Evolutionary conservation across 2,329 filamentous ascomycete genomes (phyloP).

Genomic region (Rosellinia necatrix): DNA sequence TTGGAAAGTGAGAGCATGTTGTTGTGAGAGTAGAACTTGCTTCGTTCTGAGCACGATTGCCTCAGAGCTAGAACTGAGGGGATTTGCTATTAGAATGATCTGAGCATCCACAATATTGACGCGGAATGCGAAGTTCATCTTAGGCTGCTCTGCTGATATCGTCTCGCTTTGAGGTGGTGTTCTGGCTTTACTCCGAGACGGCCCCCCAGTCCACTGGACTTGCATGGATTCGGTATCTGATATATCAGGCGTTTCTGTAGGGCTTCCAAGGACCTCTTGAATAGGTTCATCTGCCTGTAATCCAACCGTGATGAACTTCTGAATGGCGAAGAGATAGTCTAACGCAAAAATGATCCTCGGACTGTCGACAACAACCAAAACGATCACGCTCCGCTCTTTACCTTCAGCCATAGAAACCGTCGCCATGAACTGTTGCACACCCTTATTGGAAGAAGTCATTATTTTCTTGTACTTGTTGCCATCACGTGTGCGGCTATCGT

Average conservation of each 20-base stretch:
- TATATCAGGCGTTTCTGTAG: slow-evolving; percentile 61
- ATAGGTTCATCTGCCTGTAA: slow-evolving; percentile 66
- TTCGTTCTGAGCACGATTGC: slow-evolving; percentile 95
- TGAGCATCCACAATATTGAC: slow-evolving; percentile 96
- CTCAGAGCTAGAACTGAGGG: slow-evolving; percentile 85
- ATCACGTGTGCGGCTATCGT: slow-evolving; percentile 85
- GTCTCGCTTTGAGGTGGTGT: slow-evolving; percentile 28
- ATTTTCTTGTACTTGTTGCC: slow-evolving; percentile 97
- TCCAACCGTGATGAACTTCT: slow-evolving; percentile 78
- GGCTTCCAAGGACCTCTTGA: slow-evolving; percentile 55
- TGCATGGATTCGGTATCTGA: slow-evolving; percentile 65
- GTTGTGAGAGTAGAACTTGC: slow-evolving; percentile 88
- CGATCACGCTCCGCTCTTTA: slow-evolving; percentile 79
- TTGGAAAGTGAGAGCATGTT: slow-evolving; percentile 92
- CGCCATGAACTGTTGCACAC: slow-evolving; percentile 97
- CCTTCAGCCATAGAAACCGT: slow-evolving; percentile 91
- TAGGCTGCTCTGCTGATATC: slow-evolving; percentile 43
- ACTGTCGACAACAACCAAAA: slow-evolving; percentile 91
- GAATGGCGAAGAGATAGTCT: slow-evolving; percentile 91
- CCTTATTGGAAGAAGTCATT: slow-evolving; percentile 95
- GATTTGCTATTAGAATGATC: slow-evolving; percentile 94
- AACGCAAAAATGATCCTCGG: slow-evolving; percentile 93
- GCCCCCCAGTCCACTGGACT: slow-evolving; percentile 47
- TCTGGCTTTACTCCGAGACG: slow-evolving; percentile 40
- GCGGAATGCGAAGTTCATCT: slow-evolving; percentile 82